Base-by-base conservation (phyloP, 768 basidiomycete species). In the Kwoniella sp. region DNA sequence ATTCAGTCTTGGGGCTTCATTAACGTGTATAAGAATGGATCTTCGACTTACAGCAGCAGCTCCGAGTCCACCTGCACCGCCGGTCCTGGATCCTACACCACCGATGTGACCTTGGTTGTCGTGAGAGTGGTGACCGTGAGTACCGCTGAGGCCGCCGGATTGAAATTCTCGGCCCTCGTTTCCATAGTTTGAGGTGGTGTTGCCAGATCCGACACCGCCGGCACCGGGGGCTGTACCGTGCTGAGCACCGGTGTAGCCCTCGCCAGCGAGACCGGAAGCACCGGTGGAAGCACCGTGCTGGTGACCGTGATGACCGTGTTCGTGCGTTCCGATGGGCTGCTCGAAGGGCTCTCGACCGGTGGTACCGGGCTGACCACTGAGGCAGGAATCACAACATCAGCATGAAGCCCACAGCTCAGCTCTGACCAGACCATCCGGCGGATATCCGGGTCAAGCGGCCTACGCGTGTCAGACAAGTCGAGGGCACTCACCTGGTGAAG, bases 291-390 rank as follows among this genome's bases (percentile, higher is more conserved):
- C 28, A 4, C 41, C 41, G 41, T 45, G 41, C 41, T 45, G 41
- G 45, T 57, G 63, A n/a, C 50, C 52, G 50, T 58, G 62, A 29
- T 59, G 48, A 22, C 51, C 55, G 47, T 65, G 58, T n/a, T 41
- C n/a, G 29, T 52, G 58, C 23, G 58, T 20, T 23, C 65, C 58
- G 52, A 47, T 20, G 59, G 62, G 48, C 29, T 73, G 67, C 54
- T 73, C 72, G 48, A 76, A 76, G 0, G 69, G 68, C 61, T 77
- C 75, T 51, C 75, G 71, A 54, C 75, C 75, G 26, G 75, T 77
- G 23, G 71, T 74, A 48, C 73, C 73, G 34, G 68, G 71, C 47
- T 69, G 67, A 41, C 75, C 75, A 38, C 73, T 74, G 55, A 17
- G 28, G 48, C 5, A 50, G 23, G n/a, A 55, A 7, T 8, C 26